Conservation (phyloP, 2,329 filamentous ascomycete species). For the Botryotinia narcissicola region DNA sequence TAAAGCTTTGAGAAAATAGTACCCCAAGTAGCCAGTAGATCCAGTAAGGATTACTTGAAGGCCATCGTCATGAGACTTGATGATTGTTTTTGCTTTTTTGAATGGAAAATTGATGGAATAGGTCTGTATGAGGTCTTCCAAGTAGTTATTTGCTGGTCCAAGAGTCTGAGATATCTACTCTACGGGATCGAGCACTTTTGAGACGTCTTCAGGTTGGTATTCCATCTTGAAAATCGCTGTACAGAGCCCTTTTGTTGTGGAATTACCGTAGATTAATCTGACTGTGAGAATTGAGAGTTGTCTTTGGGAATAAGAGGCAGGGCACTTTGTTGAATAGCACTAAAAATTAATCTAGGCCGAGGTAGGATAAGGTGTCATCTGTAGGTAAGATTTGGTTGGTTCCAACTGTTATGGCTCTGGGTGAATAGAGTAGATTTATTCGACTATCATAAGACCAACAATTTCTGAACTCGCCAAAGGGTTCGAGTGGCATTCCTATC, state of each 20-base stretch:
- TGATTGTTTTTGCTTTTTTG: background rate
- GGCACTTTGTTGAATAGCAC: too few relatives aligned
- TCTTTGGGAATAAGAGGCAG: background rate
- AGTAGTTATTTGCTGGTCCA: background rate
- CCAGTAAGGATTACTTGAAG: conserved; percentile 44
- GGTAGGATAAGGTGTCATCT: background rate
- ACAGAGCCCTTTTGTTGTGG: background rate
- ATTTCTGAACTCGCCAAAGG: background rate
- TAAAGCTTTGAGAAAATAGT: conserved; percentile 46
- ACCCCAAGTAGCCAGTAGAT: conserved; percentile 49
- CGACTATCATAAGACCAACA: background rate
- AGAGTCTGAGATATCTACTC: too few relatives aligned
- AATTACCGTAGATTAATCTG: background rate
- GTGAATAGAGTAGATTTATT: background rate
- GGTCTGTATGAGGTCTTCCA: background rate
- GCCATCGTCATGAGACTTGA: background rate
- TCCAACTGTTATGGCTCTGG: background rate
- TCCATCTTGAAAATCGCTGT: background rate
- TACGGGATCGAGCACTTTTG: background rate
- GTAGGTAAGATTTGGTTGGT: background rate
- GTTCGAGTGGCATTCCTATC: background rate
- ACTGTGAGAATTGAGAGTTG: background rate
- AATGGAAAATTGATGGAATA: background rate
- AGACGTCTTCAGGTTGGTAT: background rate
- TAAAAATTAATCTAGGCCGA: background rate